Conservation (phyloP, 495 filamentous ascomycete species). For the Xylaria longipes region DNA sequence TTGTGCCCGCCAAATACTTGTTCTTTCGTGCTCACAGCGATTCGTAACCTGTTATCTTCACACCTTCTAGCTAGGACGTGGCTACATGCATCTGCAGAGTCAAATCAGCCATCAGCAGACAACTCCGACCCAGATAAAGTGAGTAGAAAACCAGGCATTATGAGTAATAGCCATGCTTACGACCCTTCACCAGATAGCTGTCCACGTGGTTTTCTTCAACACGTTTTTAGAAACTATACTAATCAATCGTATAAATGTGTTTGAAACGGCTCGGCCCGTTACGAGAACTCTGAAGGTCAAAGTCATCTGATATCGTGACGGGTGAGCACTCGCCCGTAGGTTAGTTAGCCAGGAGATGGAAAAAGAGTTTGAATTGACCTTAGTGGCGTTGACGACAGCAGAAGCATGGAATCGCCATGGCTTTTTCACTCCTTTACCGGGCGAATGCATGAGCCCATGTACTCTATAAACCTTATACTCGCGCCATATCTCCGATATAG, state of each 20-base stretch:
- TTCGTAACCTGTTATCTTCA: background rate
- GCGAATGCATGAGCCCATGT: background rate
- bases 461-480: background rate
- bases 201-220: background rate
- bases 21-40: background rate
- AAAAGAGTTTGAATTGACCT: background rate
- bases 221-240: background rate
- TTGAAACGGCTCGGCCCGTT: background rate
- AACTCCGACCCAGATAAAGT: background rate
- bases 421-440: background rate
- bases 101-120: background rate
- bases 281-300: background rate
- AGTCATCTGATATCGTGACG: background rate
- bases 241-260: background rate
- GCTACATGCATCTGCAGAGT: conserved; percentile 1
- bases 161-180: background rate
- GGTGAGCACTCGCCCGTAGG: background rate
- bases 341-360: background rate
- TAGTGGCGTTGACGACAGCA: background rate
- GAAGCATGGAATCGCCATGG: conserved; percentile 3
- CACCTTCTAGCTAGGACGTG: background rate
- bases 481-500: background rate
- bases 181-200: background rate
- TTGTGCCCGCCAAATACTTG: background rate
- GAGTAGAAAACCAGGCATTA: background rate